Evolutionary conservation across 2,329 filamentous ascomycete species (phyloP).

Genomic region (Curvularia lunata): DNA sequence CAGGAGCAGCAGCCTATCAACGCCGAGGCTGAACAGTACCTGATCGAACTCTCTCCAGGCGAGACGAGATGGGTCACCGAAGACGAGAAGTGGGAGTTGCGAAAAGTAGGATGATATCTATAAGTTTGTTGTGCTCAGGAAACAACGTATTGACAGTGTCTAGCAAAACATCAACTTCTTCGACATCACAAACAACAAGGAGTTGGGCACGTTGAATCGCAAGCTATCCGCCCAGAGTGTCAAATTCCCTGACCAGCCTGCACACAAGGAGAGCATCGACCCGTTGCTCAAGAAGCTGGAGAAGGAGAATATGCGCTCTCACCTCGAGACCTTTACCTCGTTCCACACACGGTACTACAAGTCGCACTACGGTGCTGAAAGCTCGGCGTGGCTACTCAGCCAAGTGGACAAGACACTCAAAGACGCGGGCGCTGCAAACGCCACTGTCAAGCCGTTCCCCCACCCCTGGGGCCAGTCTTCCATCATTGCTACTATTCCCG

Average conservation of each 20-base stretch:
- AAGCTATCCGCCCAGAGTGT: slow-evolving; percentile 52
- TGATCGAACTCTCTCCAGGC: slow-evolving; percentile 85
- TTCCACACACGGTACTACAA: slow-evolving; percentile 87
- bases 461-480: slow-evolving; percentile 90
- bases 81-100: slow-evolving; percentile 91
- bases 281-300: slow-evolving; percentile 72
- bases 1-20: slow-evolving; percentile 37
- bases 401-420: slow-evolving; percentile 76
- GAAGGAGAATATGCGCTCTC: slow-evolving; percentile 76
- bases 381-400: slow-evolving; percentile 82
- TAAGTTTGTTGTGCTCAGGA: not conserved
- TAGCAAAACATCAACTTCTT: slow-evolving; percentile 89
- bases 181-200: slow-evolving; percentile 81
- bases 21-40: slow-evolving; percentile 48
- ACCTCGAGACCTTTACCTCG: slow-evolving; percentile 78
- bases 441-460: slow-evolving; percentile 73
- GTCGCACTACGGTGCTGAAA: slow-evolving; percentile 78
- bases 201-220: slow-evolving; percentile 61
- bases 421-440: slow-evolving; percentile 72
- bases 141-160: slow-evolving; percentile 24
- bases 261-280: slow-evolving; percentile 69
- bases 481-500: slow-evolving; percentile 90
- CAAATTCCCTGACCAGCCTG: slow-evolving; percentile 70
- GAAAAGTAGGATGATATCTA: slow-evolving; percentile 65
- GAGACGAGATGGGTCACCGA: slow-evolving; percentile 88